Evolutionary conservation across 768 basidiomycete genomes (phyloP).

Genomic region (Mycena floridula): DNA sequence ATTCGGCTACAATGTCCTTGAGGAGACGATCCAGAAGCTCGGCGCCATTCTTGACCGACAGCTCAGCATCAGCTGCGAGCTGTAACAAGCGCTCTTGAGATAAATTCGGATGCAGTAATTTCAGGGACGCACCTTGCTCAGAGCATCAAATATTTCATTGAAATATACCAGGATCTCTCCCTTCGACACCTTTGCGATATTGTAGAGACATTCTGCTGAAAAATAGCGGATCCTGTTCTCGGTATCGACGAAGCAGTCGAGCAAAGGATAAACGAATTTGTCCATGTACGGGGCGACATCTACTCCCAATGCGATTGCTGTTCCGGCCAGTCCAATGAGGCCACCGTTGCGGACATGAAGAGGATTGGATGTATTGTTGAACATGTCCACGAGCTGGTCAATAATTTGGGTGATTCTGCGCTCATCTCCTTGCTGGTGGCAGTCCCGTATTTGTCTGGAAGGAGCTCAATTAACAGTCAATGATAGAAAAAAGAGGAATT

Average conservation of each 20-base stretch:
- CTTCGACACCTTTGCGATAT: conserved; percentile 95
- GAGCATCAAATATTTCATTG: conserved; percentile 95
- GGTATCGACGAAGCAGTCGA: conserved; percentile 88
- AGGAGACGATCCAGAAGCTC: conserved; percentile 95
- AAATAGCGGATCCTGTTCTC: conserved; percentile 97
- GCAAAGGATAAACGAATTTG: conserved; percentile 82
- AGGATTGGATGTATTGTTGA: conserved; percentile 74
- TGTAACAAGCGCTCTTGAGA: conserved; percentile 22
- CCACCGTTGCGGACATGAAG: conserved; percentile 92
- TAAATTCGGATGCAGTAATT: conserved; percentile 8
- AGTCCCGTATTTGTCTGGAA: conserved; percentile 77
- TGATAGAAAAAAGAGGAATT: conserved; percentile 11
- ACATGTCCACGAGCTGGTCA: conserved; percentile 93
- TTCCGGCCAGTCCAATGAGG: conserved; percentile 91
- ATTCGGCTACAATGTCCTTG: conserved; percentile 96
- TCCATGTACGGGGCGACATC: conserved; percentile 94
- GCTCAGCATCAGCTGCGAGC: conserved; percentile 93
- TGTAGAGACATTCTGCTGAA: conserved; percentile 96
- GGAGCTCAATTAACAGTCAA: conserved; percentile 3
- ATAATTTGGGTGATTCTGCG: conserved; percentile 82
- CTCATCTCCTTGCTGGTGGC: conserved; percentile 74
- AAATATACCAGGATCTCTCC: conserved; percentile 96
- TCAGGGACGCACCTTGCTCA: conserved; percentile 76
- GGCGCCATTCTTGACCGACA: conserved; percentile 97
- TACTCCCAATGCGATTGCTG: conserved; percentile 93